Evolutionary conservation across 805 yeast species (phyloP).

Genomic region (Lachancea sp.): DNA sequence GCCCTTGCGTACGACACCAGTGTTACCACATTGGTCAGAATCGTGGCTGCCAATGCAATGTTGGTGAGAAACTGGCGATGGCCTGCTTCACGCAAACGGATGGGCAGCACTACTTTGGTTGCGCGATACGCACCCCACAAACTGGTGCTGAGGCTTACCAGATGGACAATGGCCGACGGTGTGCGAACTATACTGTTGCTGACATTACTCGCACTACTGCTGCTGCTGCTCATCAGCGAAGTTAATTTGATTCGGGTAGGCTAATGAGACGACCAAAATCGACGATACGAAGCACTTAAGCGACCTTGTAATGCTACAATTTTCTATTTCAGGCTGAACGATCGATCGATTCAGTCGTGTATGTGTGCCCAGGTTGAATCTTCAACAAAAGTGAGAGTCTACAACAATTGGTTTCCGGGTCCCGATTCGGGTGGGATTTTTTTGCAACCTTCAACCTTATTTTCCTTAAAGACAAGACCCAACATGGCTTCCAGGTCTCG

Average conservation of each 20-base stretch:
- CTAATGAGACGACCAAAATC: too few species aligned
- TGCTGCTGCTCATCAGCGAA: background rate
- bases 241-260: too few species aligned
- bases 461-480: background rate
- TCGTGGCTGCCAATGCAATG: constrained; percentile 45
- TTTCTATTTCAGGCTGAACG: too few species aligned
- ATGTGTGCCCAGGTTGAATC: too few species aligned
- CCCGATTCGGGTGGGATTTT: too few species aligned
- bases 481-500: background rate
- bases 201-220: background rate
- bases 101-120: constrained; percentile 39
- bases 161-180: constrained; percentile 18
- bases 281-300: too few species aligned
- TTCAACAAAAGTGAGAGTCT: too few species aligned
- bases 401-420: too few species aligned
- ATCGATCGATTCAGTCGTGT: too few species aligned
- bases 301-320: too few species aligned
- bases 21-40: constrained; percentile 38
- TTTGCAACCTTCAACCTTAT: background rate
- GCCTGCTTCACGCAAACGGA: constrained; percentile 48
- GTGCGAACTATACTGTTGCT: background rate
- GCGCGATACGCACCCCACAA: constrained; percentile 28
- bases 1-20: constrained; percentile 21
- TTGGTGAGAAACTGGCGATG: constrained; percentile 70
- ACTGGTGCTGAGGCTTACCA: constrained; percentile 15